Percentiles rank a stretch among this genome's conserved stretches.
phyloP scores from a whole-genome alignment of 2,329 filamentous ascomycete species.

The Xylariaceae sp. region DNA sequence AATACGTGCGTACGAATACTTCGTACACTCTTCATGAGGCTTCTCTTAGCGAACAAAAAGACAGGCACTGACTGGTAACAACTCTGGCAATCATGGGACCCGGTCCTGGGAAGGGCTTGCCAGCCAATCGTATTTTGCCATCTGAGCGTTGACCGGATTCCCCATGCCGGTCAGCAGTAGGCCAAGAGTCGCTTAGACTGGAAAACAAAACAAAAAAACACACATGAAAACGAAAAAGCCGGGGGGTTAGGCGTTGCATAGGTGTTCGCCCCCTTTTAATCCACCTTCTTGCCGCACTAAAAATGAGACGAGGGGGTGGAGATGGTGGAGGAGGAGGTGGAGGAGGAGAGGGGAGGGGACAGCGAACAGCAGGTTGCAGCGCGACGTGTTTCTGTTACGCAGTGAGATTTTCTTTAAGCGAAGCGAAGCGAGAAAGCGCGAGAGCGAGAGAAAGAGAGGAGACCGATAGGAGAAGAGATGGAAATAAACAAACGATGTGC shows the following conservation, averaged over 20 bases:
- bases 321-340: too few relatives aligned
- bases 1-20: not conserved
- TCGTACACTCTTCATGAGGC: not conserved
- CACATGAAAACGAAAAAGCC: too few relatives aligned
- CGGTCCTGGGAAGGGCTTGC: not conserved
- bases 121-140: conserved; percentile 4
- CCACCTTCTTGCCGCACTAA: not conserved
- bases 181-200: conserved; percentile 11
- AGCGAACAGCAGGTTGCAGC: too few relatives aligned
- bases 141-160: conserved; percentile 10
- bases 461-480: not conserved
- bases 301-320: not conserved
- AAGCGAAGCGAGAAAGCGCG: too few relatives aligned
- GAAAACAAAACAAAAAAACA: too few relatives aligned
- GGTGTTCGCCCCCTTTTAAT: not conserved
- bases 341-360: too few relatives aligned
- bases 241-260: not conserved
- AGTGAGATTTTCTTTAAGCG: too few relatives aligned
- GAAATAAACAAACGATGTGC: too few relatives aligned
- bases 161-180: conserved; percentile 14
- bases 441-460: not conserved
- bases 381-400: too few relatives aligned
- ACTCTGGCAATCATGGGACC: not conserved
- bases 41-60: not conserved
- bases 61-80: not conserved